Base-by-base conservation (phyloP, 352 stramenopile genomes). In the Pythium aristosporum region DNA sequence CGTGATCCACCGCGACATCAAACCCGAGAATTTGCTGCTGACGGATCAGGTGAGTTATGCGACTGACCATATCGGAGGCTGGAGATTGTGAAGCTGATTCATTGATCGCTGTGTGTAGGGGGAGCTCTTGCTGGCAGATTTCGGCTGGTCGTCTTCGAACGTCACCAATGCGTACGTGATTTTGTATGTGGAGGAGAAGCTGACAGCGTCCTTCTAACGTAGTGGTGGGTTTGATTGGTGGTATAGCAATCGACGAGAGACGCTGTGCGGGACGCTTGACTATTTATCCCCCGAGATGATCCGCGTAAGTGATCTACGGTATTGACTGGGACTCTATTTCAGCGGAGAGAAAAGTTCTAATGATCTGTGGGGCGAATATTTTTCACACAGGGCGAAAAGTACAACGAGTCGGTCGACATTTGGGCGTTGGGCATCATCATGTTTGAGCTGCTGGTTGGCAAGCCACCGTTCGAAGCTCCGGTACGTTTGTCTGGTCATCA, bases 221-320 rank as follows among this genome's bases (percentile, higher is more conserved):
- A 2, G 2, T 46, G 21, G 50, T 49, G 34, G 34, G 7, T 51
- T 20, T 16, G 39, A 20, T 46, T 1, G 10, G 25, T 30, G 25
- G 51, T 11, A 25, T 23, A 92, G 82, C 23, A 91, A 79, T 36
- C 88, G 97, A 39, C 83, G 98, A 36, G 97, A 98, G 50, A 99
- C 98, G 8, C 79, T 99, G 23, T 99, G 98, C 70, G 98, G 97
- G 16, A 99, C 98, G 0, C 75, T 99, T 23, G 98, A 99, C 70
- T 99, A 99, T 75, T 79, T 99, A 51, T 98, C 98, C 30, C 98
- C 98, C 2, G 98, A 99, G 69, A 99, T 99, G 97, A 97, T 99
- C 55, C 92, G 98, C 53, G 82, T 88, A 57, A 34, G 60, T 65
- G 2, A 60, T n/a, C 50, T 42, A 41, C 12, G 12, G 36, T 41